These are phyloP conservation scores for Picea sitchensis DNA, from an alignment of 75 land plant species.

Conservation along the genomic window DNA sequence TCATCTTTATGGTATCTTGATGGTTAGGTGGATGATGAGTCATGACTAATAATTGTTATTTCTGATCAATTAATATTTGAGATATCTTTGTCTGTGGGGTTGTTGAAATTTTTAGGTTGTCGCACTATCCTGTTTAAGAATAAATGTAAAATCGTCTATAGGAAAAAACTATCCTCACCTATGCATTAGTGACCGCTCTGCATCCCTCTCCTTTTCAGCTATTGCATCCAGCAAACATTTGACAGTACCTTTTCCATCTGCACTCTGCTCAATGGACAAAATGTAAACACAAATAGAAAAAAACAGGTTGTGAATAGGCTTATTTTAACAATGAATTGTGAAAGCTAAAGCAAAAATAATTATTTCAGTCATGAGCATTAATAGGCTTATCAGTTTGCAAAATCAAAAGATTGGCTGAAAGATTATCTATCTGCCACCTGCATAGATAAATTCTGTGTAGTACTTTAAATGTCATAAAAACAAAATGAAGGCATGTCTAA, in stretches of 20 bases:
- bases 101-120: too few species aligned
- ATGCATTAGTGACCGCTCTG: slow-evolving; percentile 64
- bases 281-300: neutral
- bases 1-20: too few species aligned
- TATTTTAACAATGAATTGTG: neutral
- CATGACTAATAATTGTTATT: too few species aligned
- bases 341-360: neutral
- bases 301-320: neutral
- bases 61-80: too few species aligned
- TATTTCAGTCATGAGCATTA: neutral
- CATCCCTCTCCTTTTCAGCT: slow-evolving; percentile 47
- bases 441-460: neutral
- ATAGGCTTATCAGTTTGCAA: neutral
- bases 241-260: slow-evolving; percentile 39
- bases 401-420: neutral
- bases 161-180: slow-evolving; percentile 20
- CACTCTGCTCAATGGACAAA: slow-evolving; percentile 11
- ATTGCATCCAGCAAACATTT: slow-evolving; percentile 48
- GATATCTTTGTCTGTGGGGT: too few species aligned
- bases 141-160: too few species aligned
- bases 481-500: neutral
- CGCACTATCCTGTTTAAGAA: too few species aligned
- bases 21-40: too few species aligned
- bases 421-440: neutral
- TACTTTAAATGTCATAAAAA: neutral